phyloP scores from a whole-genome alignment of 495 filamentous ascomycete genomes.

The Penicillium ochrochloron region DNA sequence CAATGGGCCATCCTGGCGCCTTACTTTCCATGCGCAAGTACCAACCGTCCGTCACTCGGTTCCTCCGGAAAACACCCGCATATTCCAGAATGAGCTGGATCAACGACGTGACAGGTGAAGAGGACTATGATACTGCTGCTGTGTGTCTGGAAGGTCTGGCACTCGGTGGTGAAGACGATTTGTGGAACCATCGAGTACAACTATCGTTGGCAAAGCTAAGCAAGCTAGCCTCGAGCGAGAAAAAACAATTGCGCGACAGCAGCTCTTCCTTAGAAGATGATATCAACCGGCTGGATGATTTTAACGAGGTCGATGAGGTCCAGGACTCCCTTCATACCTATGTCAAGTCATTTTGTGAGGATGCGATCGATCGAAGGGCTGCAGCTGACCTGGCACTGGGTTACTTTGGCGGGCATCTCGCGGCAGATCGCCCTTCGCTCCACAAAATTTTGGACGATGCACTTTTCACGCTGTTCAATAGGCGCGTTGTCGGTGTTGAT shows the following conservation, averaged over 20 bases:
- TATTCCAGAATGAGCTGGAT: constrained; percentile 89
- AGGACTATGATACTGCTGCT: constrained; percentile 72
- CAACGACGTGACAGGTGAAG: constrained; percentile 78
- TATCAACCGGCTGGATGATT: constrained; percentile 57
- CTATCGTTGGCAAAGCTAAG: constrained; percentile 86
- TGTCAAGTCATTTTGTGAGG: constrained; percentile 59
- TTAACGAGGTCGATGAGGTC: constrained; percentile 66
- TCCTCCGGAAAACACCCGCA: constrained; percentile 68
- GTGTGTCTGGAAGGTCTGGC: constrained; percentile 68
- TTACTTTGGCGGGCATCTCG: constrained; percentile 59
- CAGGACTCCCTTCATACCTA: constrained; percentile 74
- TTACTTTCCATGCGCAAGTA: constrained; percentile 69
- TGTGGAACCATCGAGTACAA: constrained; percentile 90
- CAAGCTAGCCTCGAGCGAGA: constrained; percentile 62
- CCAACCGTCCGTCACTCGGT: constrained; percentile 70
- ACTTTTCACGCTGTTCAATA: constrained; percentile 66
- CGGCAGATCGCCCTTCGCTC: constrained; percentile 65
- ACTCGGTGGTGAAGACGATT: constrained; percentile 65
- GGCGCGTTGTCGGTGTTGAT: constrained; percentile 67
- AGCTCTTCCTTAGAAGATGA: constrained; percentile 35
- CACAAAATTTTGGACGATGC: constrained; percentile 65
- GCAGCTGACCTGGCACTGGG: constrained; percentile 76
- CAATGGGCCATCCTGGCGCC: constrained; percentile 62
- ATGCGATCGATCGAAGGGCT: constrained; percentile 77
- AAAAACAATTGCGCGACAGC: constrained; percentile 25